Base-by-base conservation (phyloP, 192 early-diverging fungal genomes). In the Gaertneriomyces sp. region DNA sequence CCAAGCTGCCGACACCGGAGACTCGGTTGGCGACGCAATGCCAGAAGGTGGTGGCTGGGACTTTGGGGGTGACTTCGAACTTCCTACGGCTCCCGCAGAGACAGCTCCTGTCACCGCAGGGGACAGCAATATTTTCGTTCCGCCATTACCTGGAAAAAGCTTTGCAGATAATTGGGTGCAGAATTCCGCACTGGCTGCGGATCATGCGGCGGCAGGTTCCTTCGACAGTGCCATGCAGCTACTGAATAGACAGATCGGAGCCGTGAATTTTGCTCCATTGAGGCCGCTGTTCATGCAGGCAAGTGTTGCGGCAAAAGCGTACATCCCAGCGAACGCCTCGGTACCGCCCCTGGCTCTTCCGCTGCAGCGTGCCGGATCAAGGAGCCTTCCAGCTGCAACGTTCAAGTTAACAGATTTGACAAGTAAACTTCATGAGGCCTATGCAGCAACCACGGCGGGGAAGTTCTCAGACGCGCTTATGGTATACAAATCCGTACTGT, bases 171-270 rank as follows among this genome's bases (percentile, higher is more conserved):
- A 81, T 9, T 97, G 94, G 93, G 79, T 83, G 49, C 88, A 89
- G 60, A 94, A 90, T 77, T 96, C 95, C 5, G 76, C 77, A 19
- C 77, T 93, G 58, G 91, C 94, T 11, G 91, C 85, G 0, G 95
- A 99, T 74, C 94, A 96, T 69, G 86, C 96, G 70, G 93, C 93
- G 0, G 95, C 95, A 10, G 96, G 96, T 46, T 87, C 90, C 20
- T 98, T 96, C 73, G 95, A 96, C 64, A 88, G 85, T 39, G 97
- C 95, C 2, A 96, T 99, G 92, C 72, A 90, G 88, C 73, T 95
- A 45, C 80, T 99, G 45, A 93, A 92, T 72, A 82, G 89, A 33
- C 94, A 98, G 80, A 85, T 86, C n/a, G 97, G 97, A 38, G 86
- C 89, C 64, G 84, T 88, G 33, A 93, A 93, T 76, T 99, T 99